Evolutionary conservation across 176 grass and related monocot genomes (phyloP), one percentile per base, ranked within the genome.

Genomic region (Coix lacrymajobi): DNA sequence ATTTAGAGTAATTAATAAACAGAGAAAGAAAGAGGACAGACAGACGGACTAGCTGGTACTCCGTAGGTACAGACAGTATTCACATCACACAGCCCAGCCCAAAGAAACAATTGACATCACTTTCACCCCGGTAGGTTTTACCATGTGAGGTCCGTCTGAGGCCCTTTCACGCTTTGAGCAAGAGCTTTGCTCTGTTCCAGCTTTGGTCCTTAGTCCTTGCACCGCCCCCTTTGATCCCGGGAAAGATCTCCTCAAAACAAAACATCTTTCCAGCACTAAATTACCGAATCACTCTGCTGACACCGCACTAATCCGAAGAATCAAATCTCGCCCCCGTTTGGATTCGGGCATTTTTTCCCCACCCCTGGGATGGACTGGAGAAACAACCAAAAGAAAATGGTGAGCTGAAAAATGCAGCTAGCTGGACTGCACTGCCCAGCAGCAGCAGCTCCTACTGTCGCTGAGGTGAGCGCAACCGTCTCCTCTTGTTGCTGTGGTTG

Each of bases 211-310:
- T 88, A 85, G 31, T 31, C 87, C 86, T 81, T 88, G 82, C 78
- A 82, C 62, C 49, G 17, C 85, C 66, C 25, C 41, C 3, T 88
- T 83, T 62, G 61, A 71, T 76, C 87, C 58, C 29, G 71, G 81
- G 76, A 90, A 94, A 90, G 87, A 88, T 85, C 60, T 75, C 79
- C 45, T 82, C 82, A 83, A 88, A 97, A 87, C 83, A 66, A 85
- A 84, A 87, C 84, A 90, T 81, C 81, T 90, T 82, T 82, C 85
- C 89, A 45, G 45, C 63, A 34, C 88, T 90, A 97, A 92, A 78
- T 77, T 72, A 79, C 38, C 66, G 68, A 77, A 83, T 57, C 80
- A 89, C 40, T 25, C 43, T 78, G 81, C 60, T 34, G 77, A 81
- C 79, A 84, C 76, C 81, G 84, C 79, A 58, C 75, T 12, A 81